Percentiles rank a stretch among this genome's conserved stretches.
phyloP scores from a whole-genome alignment of 495 filamentous ascomycete species.

The Hypoxylon subgilvum region DNA sequence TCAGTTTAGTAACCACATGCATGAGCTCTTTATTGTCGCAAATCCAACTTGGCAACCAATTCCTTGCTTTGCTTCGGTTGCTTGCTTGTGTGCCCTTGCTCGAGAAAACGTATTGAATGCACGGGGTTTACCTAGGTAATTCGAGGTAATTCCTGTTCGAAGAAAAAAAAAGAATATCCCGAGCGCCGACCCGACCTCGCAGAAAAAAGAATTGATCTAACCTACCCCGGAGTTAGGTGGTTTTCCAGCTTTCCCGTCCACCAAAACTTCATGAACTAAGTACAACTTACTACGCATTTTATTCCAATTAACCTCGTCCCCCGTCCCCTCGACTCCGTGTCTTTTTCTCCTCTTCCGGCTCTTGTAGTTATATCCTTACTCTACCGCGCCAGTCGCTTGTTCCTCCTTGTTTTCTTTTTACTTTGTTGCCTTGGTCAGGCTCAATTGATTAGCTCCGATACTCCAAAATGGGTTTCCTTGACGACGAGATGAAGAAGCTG shows the following conservation, averaged over 20 bases:
- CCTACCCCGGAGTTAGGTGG: conserved; percentile 12
- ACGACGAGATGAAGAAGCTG: conserved; percentile 77
- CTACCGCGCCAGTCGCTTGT: no score
- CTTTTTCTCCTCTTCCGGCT: conserved; percentile 19
- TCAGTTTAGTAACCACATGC: no score
- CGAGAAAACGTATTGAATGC: no score
- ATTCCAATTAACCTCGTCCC: conserved; percentile 4
- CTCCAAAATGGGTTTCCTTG: conserved; percentile 80
- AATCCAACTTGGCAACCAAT: conserved; percentile 28
- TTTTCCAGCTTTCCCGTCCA: not conserved
- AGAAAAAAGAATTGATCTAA: not conserved
- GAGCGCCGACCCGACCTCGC: conserved; percentile 31
- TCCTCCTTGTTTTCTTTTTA: conserved; percentile 10
- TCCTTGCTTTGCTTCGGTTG: conserved; percentile 7
- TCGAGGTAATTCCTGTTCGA: no score
- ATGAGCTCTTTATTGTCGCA: conserved; percentile 24
- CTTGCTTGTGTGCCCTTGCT: not conserved
- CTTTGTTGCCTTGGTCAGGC: conserved; percentile 46
- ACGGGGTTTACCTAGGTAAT: no score
- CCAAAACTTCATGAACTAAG: conserved; percentile 4
- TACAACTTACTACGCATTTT: conserved; percentile 35
- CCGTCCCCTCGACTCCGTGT: conserved; percentile 21
- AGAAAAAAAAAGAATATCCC: conserved; percentile 27
- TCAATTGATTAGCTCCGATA: conserved; percentile 38
- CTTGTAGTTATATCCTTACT: conserved; percentile 12